Percentiles rank a stretch among this genome's conserved stretches.
phyloP scores from a whole-genome alignment of 2,329 filamentous ascomycete genomes.

The Fusarium anguioides region DNA sequence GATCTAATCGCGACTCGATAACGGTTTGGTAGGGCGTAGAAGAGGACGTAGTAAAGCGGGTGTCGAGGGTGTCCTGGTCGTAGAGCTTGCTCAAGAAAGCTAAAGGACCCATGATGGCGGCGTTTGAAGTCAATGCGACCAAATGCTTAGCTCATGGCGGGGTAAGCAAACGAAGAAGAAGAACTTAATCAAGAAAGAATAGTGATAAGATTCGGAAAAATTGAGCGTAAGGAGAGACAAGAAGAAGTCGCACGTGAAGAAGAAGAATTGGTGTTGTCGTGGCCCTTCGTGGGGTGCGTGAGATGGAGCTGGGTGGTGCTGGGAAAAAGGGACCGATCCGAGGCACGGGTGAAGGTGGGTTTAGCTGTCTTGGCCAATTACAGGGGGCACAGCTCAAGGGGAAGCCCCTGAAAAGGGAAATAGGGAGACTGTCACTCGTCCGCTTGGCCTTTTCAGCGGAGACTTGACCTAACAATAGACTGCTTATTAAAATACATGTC shows the following conservation, averaged over 20 bases:
- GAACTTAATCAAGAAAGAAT: neutral
- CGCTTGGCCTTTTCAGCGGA: neutral
- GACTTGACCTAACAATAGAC: neutral
- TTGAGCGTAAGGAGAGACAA: constrained; percentile 7
- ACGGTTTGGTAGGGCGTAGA: constrained; percentile 72
- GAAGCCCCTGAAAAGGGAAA: constrained; percentile 38
- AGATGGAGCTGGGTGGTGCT: constrained; percentile 35
- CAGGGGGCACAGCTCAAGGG: constrained; percentile 32
- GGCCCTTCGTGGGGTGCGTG: constrained; percentile 41
- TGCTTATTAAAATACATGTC: neutral
- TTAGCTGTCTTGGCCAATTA: neutral
- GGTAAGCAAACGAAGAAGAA: neutral
- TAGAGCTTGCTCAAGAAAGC: constrained; percentile 66
- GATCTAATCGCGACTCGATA: constrained; percentile 62
- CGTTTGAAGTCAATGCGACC: constrained; percentile 21
- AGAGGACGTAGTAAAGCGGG: constrained; percentile 75
- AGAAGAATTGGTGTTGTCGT: constrained; percentile 38
- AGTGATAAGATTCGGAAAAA: neutral
- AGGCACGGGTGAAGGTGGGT: constrained; percentile 30
- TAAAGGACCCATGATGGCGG: constrained; percentile 55
- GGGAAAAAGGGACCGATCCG: constrained; percentile 39
- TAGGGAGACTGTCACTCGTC: constrained; percentile 37
- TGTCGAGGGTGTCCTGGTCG: constrained; percentile 71
- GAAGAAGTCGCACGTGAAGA: constrained; percentile 2
- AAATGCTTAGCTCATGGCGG: constrained; percentile 41